Conservation (phyloP, 139 green algal genomes). For the Micractinium sp. region DNA sequence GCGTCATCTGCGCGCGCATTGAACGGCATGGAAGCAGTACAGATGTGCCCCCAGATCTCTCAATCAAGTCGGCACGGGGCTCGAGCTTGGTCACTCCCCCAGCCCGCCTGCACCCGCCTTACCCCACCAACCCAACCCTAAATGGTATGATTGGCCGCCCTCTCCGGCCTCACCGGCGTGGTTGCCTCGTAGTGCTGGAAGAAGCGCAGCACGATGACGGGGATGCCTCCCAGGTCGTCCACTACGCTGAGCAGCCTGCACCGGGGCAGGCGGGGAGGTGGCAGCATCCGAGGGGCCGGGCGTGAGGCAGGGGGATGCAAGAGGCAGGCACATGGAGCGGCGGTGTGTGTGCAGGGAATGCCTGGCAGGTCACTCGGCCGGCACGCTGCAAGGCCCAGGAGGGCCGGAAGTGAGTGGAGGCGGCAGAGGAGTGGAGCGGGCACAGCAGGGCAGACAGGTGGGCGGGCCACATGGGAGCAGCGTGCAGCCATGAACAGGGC, state of each 20-base stretch:
- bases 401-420: too few species aligned
- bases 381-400: too few species aligned
- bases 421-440: neutral
- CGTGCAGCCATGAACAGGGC: neutral
- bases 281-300: too few species aligned
- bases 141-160: too few species aligned
- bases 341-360: too few species aligned
- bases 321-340: neutral
- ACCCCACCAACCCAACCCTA: too few species aligned
- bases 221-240: conserved; percentile 53
- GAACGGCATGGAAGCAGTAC: too few species aligned
- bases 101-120: too few species aligned
- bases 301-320: neutral
- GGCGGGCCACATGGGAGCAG: neutral
- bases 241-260: conserved; percentile 37
- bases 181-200: conserved; percentile 58
- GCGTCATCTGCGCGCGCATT: conserved; percentile 40
- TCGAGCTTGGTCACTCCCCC: too few species aligned
- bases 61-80: too few species aligned
- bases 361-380: too few species aligned
- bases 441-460: neutral
- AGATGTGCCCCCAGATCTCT: too few species aligned
- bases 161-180: neutral
- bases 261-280: neutral
- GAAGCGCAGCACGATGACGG: conserved; percentile 53